Base-by-base conservation (phyloP, 495 filamentous ascomycete genomes). In the Letharia columbiana region DNA sequence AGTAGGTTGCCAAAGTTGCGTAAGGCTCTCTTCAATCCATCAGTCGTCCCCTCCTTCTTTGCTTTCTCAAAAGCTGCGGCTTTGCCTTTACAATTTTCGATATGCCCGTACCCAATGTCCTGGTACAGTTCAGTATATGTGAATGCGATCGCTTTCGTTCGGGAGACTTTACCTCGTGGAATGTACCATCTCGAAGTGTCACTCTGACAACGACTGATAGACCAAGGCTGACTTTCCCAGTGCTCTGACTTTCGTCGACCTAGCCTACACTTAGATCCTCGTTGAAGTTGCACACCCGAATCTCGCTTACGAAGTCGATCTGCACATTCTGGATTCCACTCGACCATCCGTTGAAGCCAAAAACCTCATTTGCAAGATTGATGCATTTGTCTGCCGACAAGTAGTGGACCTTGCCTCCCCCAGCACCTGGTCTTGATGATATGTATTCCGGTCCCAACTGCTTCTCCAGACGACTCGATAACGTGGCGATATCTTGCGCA, bases 271-370 rank as follows among this genome's bases (percentile, higher is more conserved):
- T 62, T 23, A 63, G 64, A 31, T 20, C 15, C 17, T 20, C 17
- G 9, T 13, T 11, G 1, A 20, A 33, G 18, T 15, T 23, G 1
- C 10, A 13, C 18, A 60, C 54, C 11, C 4, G 10, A 44, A 0
- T 33, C 1, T 20, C 40, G 73, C 82, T 63, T 74, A 95, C 91
- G 76, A 91, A 98, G 74, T 98, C 94, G 60, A 97, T 87, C 71
- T 92, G 87, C 23, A 96, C 87, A 68, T 91, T 88, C 72, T 89
- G 87, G 61, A 99, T 95, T 56, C 86, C 84, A 63, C 89, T 94
- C 17, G 90, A 95, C 94, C 94, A 99, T 56, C 94, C 94, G 76
- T 98, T 97, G 80, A 99, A 99, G 12, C 94, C 94, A 77, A 99
- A 97, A 6, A 98, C 89, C 70, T 99, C 91, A 72, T 99, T 99